Conservation (phyloP, 495 filamentous ascomycete genomes). For the Hypoxylon trugodes region DNA sequence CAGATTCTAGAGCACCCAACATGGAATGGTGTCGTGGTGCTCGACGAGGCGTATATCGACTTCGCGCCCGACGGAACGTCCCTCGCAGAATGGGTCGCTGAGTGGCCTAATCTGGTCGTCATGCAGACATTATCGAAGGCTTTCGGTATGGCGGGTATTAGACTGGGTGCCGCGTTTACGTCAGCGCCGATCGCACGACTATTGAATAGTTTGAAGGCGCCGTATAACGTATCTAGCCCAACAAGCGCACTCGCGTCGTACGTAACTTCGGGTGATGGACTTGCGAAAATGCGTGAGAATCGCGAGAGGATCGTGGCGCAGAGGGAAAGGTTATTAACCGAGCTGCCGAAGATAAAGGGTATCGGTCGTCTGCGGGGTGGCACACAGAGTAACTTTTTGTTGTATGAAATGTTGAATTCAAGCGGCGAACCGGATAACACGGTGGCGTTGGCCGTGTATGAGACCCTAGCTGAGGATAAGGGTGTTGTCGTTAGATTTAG, state of each 20-base stretch:
- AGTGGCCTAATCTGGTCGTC: constrained; percentile 96
- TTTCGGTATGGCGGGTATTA: constrained; percentile 93
- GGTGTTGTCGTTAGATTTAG: constrained; percentile 94
- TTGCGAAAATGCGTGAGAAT: constrained; percentile 76
- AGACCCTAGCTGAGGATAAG: constrained; percentile 82
- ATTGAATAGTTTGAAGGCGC: constrained; percentile 91
- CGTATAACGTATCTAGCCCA: constrained; percentile 90
- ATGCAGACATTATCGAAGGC: constrained; percentile 98
- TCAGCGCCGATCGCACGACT: constrained; percentile 66
- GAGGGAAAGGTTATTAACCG: constrained; percentile 74
- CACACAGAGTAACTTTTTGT: constrained; percentile 82
- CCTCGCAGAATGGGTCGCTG: constrained; percentile 90
- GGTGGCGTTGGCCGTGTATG: constrained; percentile 80
- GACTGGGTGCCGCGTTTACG: constrained; percentile 74
- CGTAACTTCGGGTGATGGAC: constrained; percentile 69
- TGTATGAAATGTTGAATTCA: constrained; percentile 83
- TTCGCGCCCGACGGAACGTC: constrained; percentile 82
- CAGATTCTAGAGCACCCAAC: constrained; percentile 82
- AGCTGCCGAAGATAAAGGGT: constrained; percentile 78
- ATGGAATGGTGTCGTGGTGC: constrained; percentile 93
- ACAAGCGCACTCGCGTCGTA: constrained; percentile 82
- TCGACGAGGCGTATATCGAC: constrained; percentile 98
- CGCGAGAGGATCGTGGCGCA: constrained; percentile 74
- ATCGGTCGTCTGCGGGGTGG: constrained; percentile 86
- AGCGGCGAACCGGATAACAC: constrained; percentile 79